A percentile compares a stretch with the other conserved stretches of the same genome.
These are phyloP conservation scores for Vitis hybrid DNA, from an alignment of 177 flowering plant species.

Conservation along the genomic window DNA sequence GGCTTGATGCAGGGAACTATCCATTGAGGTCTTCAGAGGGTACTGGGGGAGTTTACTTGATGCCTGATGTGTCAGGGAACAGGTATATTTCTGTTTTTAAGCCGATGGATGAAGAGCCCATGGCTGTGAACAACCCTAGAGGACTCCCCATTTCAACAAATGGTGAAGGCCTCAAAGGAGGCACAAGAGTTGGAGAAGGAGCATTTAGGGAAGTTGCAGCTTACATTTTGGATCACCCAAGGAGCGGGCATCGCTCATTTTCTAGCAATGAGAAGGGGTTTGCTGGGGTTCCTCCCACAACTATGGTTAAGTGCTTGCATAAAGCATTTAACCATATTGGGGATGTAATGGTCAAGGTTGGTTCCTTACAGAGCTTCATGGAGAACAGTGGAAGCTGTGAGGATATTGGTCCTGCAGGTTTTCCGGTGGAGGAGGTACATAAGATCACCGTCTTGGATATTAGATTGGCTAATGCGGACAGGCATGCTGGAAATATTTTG, in stretches of 20 bases:
- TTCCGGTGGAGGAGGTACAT: conserved; percentile 47
- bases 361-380: conserved; percentile 51
- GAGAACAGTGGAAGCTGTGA: conserved; percentile 50
- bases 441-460: conserved; percentile 52
- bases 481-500: conserved; percentile 55
- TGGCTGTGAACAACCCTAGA: conserved; percentile 53
- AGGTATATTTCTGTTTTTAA: conserved; percentile 51
- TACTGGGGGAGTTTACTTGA: conserved; percentile 57
- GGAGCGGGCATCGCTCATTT: conserved; percentile 26
- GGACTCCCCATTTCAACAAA: conserved; percentile 39
- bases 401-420: conserved; percentile 47
- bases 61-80: conserved; percentile 34
- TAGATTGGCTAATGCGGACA: conserved; percentile 53
- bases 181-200: conserved; percentile 49
- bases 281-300: conserved; percentile 52
- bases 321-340: conserved; percentile 40
- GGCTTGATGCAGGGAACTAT: conserved; percentile 31
- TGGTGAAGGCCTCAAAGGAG: conserved; percentile 59
- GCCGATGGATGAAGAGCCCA: conserved; percentile 63
- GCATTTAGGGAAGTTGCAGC: conserved; percentile 51
- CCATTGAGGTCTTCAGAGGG: conserved; percentile 55
- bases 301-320: conserved; percentile 35
- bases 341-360: conserved; percentile 29
- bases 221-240: conserved; percentile 51
- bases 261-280: conserved; percentile 32